Evolutionary conservation across 148 eudicot genomes (phyloP), one percentile per base, ranked within the genome.

Genomic region (Cornus florida): DNA sequence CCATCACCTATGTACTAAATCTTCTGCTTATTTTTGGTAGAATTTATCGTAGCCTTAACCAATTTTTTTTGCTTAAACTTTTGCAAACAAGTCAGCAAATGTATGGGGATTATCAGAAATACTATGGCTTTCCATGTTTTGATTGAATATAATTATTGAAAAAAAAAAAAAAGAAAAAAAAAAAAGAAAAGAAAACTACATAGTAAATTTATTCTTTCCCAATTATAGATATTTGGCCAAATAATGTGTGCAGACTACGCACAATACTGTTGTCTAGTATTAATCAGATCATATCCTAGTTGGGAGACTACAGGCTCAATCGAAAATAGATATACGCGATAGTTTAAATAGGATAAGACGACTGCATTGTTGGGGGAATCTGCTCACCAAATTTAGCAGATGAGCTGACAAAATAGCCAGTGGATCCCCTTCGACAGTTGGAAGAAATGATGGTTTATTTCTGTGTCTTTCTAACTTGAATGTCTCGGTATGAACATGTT

Each of bases 381-480:
- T 16, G 10, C 74, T 2, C 67, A 87, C 89, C 78, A 60, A 33
- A 60, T 87, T 87, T 7, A 87, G 78, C 8, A 84, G 72, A 80
- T 77, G 77, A 74, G 87, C 87, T 6, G 81, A 75, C 50, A 87
- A 72, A 53, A 87, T 67, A 53, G 90, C 87, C 23, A 50, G 76
- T 12, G 81, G 56, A 77, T 80, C 83, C 8, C 88, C 88, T 82
- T 82, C 83, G 4, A 77, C 53, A n/a, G 83, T 79, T 6, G 87
- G 86, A 75, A 87, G 78, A 53, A 87, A 85, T 12, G 77, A 76
- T 0, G 90, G 87, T 17, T 71, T 84, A 3, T 62, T 76, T 73
- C 79, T 72, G 10, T 43, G 17, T 50, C 48, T 80, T 73, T 87
- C 87, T 10, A 82, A 0, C 39, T 84, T 76, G 31, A 71, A 78